A percentile compares a stretch with the other conserved stretches of the same genome.
phyloP scores from a whole-genome alignment of 176 grass and related monocot species.

The Ampelocalamus luodianensis region DNA sequence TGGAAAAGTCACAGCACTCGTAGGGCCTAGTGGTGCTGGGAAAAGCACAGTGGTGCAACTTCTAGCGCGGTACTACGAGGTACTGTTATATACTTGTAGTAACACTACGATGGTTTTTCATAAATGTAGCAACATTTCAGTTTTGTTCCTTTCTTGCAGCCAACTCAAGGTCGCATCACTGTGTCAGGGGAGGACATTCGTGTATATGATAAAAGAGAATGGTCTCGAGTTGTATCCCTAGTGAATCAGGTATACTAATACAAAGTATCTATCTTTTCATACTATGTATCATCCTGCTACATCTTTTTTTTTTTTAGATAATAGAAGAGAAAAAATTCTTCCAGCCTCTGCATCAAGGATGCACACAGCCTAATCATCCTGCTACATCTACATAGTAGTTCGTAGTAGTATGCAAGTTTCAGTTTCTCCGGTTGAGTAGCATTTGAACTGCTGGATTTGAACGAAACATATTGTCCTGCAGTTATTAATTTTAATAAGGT shows the following conservation, averaged over 20 bases:
- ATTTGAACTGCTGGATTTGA: neutral
- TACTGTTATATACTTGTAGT: conserved; percentile 41
- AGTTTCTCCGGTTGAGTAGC: conserved; percentile 31
- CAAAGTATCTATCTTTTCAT: neutral
- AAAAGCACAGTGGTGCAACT: conserved; percentile 99
- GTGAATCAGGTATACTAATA: conserved; percentile 74
- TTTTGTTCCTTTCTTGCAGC: conserved; percentile 57
- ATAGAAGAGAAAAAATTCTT: too few relatives aligned
- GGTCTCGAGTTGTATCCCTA: conserved; percentile 83
- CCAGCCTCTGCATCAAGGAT: too few relatives aligned
- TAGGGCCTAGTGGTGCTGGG: conserved; percentile 90
- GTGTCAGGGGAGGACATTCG: conserved; percentile 92
- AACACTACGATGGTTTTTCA: conserved; percentile 20
- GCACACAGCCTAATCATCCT: too few relatives aligned
- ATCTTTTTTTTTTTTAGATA: too few relatives aligned
- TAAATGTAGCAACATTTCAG: conserved; percentile 38
- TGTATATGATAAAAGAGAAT: conserved; percentile 97
- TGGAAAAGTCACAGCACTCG: conserved; percentile 97
- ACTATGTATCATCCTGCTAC: neutral
- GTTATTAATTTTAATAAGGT: neutral
- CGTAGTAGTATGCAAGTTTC: conserved; percentile 1
- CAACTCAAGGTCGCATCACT: conserved; percentile 83
- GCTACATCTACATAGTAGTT: neutral
- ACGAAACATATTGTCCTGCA: neutral
- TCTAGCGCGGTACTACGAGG: conserved; percentile 95